Evolutionary conservation across 495 filamentous ascomycete species (phyloP), one percentile per base, ranked within the genome.

Genomic region (Aspergillus conjunctus): DNA sequence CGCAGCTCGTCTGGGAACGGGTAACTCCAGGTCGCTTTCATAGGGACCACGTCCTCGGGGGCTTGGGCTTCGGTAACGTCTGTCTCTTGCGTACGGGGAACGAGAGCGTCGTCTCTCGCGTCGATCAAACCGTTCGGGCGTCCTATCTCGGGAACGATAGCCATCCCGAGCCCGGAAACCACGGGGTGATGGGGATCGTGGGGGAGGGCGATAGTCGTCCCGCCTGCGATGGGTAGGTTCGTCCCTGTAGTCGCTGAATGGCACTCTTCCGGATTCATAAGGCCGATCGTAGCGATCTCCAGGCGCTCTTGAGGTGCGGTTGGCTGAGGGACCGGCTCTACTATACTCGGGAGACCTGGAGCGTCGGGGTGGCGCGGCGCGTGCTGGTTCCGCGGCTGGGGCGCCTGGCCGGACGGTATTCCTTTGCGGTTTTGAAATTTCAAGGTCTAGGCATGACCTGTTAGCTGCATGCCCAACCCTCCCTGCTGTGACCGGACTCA

Each of bases 391-490:
- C 58, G 77, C 68, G 37, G 76, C 67, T 59, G 69, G 68, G 30
- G 73, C 68, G 20, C 71, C 73, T 20, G 79, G 77, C 34, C 87
- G 81, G 44, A 48, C 44, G 15, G 86, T 88, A 60, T 89, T 92
- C 70, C 90, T 88, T 70, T 97, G 92, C 2, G 87, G 86, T 54
- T 93, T 95, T 1, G 93, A 96, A 39, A 97, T 87, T 71, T 98
- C 94, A 43, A 98, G 88, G 72, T 98, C 94, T 97, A 66, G 15
- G 31, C 12, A 41, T 43, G 15, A 17, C 5, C 11, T n/a, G 41
- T 68, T 33, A 68, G 56, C 41, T 21, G 18, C 18, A 21, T 48
- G 3, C 18, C 4, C 6, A 48, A 26, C 26, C 20, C 15, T 4
- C 17, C 20, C 17, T 46, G 44, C 26, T 9, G 8, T 30, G 15